Conservation (phyloP, 345 rosid genomes). For the Hibiscus mutabilis region DNA sequence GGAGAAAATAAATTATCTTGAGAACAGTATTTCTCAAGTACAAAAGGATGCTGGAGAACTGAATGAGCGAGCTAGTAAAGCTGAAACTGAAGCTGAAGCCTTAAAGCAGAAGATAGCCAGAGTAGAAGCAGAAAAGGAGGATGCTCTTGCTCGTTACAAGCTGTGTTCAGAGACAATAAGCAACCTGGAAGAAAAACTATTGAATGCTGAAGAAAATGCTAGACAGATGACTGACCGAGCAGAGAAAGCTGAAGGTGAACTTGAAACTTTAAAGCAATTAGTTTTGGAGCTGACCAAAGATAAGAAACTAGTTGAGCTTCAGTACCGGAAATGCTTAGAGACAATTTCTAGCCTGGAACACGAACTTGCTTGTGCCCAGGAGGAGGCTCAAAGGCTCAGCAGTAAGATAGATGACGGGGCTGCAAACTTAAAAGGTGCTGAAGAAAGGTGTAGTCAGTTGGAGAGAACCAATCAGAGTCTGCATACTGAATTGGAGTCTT, state of each 20-base stretch:
- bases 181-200: conserved; percentile 52
- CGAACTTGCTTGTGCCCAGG: conserved; percentile 49
- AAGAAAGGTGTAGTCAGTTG: conserved; percentile 67
- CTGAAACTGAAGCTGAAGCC: conserved; percentile 48
- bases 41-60: conserved; percentile 57
- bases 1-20: conserved; percentile 56
- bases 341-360: conserved; percentile 60
- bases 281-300: conserved; percentile 51
- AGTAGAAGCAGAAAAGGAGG: conserved; percentile 65
- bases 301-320: conserved; percentile 56
- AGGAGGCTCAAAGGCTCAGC: conserved; percentile 63
- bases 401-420: conserved; percentile 57
- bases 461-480: conserved; percentile 72
- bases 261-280: conserved; percentile 57
- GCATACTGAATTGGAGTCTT: conserved; percentile 60
- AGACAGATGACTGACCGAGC: conserved; percentile 41
- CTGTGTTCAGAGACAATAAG: conserved; percentile 54
- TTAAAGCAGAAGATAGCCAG: conserved; percentile 48
- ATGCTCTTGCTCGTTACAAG: conserved; percentile 42
- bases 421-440: conserved; percentile 62
- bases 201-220: conserved; percentile 52
- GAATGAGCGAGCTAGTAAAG: conserved; percentile 51
- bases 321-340: conserved; percentile 67
- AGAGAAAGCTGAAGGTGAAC: conserved; percentile 59
- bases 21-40: conserved; percentile 40